phyloP scores from a whole-genome alignment of 208 protist species.

The Angomonas deanei region DNA sequence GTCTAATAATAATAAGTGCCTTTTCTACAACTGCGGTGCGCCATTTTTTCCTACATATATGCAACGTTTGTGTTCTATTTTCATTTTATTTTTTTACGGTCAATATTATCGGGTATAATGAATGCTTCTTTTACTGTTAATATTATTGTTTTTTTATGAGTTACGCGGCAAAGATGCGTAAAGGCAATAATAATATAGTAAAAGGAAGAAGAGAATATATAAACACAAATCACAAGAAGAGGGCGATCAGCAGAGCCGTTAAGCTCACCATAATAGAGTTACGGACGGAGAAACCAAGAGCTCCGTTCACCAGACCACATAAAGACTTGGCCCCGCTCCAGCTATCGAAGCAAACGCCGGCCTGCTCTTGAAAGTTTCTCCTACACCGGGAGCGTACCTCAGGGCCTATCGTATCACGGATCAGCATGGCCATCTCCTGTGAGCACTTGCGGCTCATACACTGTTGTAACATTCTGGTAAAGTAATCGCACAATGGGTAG shows the following conservation, averaged over 20 bases:
- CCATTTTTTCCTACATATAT: no score
- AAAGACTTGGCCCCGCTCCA: conserved; percentile 28
- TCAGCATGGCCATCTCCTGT: neutral
- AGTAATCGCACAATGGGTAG: conserved; percentile 6
- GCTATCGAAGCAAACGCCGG: conserved; percentile 26
- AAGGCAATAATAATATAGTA: neutral
- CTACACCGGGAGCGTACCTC: neutral
- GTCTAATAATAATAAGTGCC: no score
- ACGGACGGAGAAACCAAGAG: neutral
- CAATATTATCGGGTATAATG: no score
- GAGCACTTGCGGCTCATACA: conserved; percentile 2
- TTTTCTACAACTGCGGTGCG: no score
- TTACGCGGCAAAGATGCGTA: neutral
- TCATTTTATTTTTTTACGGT: no score
- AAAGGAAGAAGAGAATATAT: neutral
- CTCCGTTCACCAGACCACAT: conserved; percentile 14
- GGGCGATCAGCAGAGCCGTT: neutral
- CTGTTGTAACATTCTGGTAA: neutral
- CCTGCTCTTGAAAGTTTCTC: neutral
- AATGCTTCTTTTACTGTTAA: no score
- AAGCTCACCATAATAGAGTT: neutral
- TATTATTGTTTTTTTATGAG: no score
- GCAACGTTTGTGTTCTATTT: no score
- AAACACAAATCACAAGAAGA: neutral
- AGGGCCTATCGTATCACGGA: neutral